phyloP scores from a whole-genome alignment of 345 rosid species.

The Ricinus communis region DNA sequence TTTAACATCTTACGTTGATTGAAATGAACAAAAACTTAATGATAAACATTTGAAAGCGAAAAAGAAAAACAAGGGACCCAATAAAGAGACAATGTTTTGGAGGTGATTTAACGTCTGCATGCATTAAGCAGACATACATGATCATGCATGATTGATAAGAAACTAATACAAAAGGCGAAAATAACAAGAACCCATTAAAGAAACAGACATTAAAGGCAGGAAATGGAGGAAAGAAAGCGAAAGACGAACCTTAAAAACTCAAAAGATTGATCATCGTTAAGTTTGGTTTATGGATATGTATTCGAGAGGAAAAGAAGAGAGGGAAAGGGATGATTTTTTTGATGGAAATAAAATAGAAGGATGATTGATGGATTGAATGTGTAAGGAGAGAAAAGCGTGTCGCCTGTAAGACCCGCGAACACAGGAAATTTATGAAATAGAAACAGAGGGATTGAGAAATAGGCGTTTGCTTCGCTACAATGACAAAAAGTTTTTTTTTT shows the following conservation, averaged over 20 bases:
- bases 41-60: neutral
- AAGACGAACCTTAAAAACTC: conserved; percentile 13
- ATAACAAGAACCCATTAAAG: neutral
- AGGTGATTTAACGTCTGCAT: neutral
- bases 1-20: neutral
- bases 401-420: conserved; percentile 28
- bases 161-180: neutral
- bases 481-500: too few species aligned
- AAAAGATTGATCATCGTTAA: neutral
- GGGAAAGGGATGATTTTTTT: neutral
- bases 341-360: neutral
- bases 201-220: neutral
- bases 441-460: too few species aligned
- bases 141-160: neutral
- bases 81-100: neutral
- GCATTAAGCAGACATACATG: neutral
- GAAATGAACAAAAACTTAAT: neutral
- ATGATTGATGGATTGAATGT: neutral
- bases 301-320: conserved; percentile 4
- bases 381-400: conserved; percentile 29
- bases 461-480: too few species aligned
- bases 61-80: conserved; percentile 1
- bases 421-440: neutral
- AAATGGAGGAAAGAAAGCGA: neutral
- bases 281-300: neutral